Percentiles rank a stretch among this genome's conserved stretches.
phyloP scores from a whole-genome alignment of 1,284 basidiomycete genomes.

The Gomphus bonarii region DNA sequence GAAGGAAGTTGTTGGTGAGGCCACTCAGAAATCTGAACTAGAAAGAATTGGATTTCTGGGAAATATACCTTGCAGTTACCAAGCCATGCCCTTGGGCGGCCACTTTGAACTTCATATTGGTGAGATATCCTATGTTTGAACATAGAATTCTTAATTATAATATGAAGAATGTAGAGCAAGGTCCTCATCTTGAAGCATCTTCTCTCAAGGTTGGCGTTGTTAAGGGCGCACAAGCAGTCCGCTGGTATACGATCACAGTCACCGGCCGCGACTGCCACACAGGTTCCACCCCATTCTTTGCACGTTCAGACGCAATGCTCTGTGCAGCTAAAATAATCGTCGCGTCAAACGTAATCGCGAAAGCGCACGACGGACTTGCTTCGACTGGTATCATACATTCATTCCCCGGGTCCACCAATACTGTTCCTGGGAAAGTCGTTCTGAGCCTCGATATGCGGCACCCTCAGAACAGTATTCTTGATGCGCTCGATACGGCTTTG shows the following conservation, averaged over 20 bases:
- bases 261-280: slow-evolving; percentile 19
- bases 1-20: slow-evolving; percentile 12
- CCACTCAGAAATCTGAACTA: slow-evolving; percentile 15
- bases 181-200: slow-evolving; percentile 17
- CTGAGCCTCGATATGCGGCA: slow-evolving; percentile 17
- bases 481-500: slow-evolving; percentile 12
- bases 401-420: slow-evolving; percentile 16
- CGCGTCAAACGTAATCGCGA: slow-evolving; percentile 13
- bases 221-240: slow-evolving; percentile 17
- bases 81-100: slow-evolving; percentile 15
- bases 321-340: slow-evolving; percentile 18
- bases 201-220: slow-evolving; percentile 16
- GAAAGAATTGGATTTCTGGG: slow-evolving; percentile 18
- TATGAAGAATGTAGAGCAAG: slow-evolving; percentile 15
- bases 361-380: slow-evolving; percentile 12
- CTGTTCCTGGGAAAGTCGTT: slow-evolving; percentile 15
- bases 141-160: background rate
- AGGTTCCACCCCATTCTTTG: slow-evolving; percentile 18
- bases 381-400: slow-evolving; percentile 17
- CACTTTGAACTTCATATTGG: slow-evolving; percentile 20
- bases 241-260: slow-evolving; percentile 18
- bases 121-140: background rate
- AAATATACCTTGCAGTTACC: slow-evolving; percentile 12
- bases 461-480: slow-evolving; percentile 10
- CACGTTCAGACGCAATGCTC: slow-evolving; percentile 18